Base-by-base conservation (phyloP, 2,329 filamentous ascomycete species). In the Simplicillium aogashimaense region DNA sequence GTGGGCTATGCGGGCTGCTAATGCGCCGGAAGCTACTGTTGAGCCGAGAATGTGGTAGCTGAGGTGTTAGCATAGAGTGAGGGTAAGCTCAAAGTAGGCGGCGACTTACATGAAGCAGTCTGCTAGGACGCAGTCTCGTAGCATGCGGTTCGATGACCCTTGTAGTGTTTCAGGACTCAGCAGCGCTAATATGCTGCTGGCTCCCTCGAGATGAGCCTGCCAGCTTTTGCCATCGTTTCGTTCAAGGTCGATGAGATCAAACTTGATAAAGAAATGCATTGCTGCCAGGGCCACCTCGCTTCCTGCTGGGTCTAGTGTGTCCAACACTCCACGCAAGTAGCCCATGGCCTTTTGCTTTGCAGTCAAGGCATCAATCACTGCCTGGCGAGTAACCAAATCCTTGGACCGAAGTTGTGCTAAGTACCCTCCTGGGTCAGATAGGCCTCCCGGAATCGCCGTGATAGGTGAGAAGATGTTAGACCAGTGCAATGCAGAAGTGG, bases 211-310 rank as follows among this genome's bases (percentile, higher is more conserved):
- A 48, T 72, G 69, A 34, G 60, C 53, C 45, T 62, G 62, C 69
- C 69, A 72, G 42, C 59, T 58, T 40, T 56, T 60, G 6, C 59
- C 56, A 15, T 56, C 60, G 16, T 58, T 58, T 43, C 59, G 62
- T 11, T 68, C 65, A 10, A 69, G 52, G 44, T 72, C 68, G 35
- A 72, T 66, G n/a, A 72, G 55, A 38, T 71, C 59, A 43, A 72
- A 69, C 43, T 70, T 69, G 52, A 72, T 59, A 42, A 72, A 70
- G 50, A 72, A 71, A 37, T 71, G 60, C 42, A 70, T 63, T 2
- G 69, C 66, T 8, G 67, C 67, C 13, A 72, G 54, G 20, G 67
- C 54, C 28, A 69, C 64, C 45, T 71, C 67, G 35, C 60, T 65
- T n/a, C 64, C 64, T 2, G 56, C 60, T 7, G 59, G 53, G 39